Percentiles rank a stretch among this genome's conserved stretches.
Evolutionary conservation across 768 basidiomycete genomes (phyloP).

Genomic region (Russula lepida): DNA sequence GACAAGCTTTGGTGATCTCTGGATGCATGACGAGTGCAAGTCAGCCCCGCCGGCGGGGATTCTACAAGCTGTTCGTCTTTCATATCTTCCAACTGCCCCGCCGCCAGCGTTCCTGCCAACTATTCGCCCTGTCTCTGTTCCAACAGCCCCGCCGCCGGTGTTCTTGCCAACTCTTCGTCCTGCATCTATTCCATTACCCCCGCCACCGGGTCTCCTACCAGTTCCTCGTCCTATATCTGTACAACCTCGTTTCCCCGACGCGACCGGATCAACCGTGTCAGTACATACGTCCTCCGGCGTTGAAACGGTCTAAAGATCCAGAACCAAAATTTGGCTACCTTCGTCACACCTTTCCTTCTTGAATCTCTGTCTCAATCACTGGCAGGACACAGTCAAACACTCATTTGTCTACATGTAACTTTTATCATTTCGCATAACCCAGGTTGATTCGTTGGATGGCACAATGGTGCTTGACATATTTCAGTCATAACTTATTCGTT

Average conservation of each 20-base stretch:
- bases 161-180: no score
- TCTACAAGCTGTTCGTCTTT: not conserved
- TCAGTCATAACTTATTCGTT: no score
- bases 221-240: not conserved
- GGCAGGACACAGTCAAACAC: no score
- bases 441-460: no score
- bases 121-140: not conserved
- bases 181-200: not conserved
- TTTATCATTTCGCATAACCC: no score
- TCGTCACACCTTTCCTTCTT: not conserved
- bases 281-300: not conserved
- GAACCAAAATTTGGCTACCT: not conserved
- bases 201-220: not conserved
- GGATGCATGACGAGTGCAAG: not conserved
- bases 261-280: not conserved
- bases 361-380: no score
- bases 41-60: not conserved
- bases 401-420: no score
- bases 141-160: no score
- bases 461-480: no score
- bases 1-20: not conserved
- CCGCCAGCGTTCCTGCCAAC: not conserved
- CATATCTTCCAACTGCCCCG: not conserved
- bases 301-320: not conserved
- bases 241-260: slow-evolving; percentile 22